Conservation (phyloP, 495 filamentous ascomycete genomes). For the Tuber umbilicatum region DNA sequence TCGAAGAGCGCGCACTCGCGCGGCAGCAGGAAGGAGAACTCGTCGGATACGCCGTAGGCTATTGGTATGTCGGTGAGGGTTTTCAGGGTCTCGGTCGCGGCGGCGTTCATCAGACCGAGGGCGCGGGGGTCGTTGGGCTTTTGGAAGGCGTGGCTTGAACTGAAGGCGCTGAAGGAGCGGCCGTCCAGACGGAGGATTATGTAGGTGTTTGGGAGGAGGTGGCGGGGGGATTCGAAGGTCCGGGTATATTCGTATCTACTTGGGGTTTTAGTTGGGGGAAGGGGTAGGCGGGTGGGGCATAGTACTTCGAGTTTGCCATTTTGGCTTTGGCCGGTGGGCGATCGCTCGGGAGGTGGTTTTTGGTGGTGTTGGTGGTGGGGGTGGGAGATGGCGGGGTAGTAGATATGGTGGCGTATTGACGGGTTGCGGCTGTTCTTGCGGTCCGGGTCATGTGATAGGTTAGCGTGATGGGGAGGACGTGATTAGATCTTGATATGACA, state of each 20-base stretch:
- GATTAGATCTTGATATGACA: background rate
- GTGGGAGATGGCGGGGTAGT: background rate
- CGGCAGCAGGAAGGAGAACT: constrained; percentile 80
- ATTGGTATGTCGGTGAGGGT: constrained; percentile 79
- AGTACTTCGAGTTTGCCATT: constrained; percentile 62
- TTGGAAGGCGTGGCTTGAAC: constrained; percentile 69
- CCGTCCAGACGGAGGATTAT: constrained; percentile 90
- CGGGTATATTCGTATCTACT: constrained; percentile 87
- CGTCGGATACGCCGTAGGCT: constrained; percentile 88
- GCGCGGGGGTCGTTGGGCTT: constrained; percentile 90
- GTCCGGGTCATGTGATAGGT: background rate
- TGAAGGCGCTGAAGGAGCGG: constrained; percentile 76
- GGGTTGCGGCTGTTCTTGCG: background rate
- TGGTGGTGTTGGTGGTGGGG: background rate
- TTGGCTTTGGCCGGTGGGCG: constrained; percentile 8
- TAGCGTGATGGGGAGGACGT: background rate
- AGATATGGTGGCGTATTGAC: background rate
- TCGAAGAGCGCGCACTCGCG: constrained; percentile 76
- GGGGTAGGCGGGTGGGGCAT: background rate
- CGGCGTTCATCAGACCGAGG: constrained; percentile 88
- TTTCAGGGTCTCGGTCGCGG: constrained; percentile 71
- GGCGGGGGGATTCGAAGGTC: constrained; percentile 72
- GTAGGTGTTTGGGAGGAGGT: constrained; percentile 82
- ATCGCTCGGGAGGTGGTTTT: background rate
- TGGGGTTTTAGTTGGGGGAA: constrained; percentile 14